A percentile compares a stretch with the other conserved stretches of the same genome.
These are phyloP conservation scores for Calonectria pteridis DNA, from an alignment of 2,329 filamentous ascomycete species.

Conservation along the genomic window DNA sequence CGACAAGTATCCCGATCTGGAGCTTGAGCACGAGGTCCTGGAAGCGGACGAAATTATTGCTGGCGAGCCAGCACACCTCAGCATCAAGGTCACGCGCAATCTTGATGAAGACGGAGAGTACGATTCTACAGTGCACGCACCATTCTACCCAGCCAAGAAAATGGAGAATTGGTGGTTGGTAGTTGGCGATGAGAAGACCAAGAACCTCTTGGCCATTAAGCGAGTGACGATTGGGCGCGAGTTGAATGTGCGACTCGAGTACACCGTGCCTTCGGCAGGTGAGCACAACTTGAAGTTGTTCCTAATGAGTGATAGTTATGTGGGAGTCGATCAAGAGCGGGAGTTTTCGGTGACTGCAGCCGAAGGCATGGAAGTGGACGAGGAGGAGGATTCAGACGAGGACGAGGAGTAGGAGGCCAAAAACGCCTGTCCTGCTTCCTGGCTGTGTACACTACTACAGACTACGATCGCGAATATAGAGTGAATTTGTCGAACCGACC, in stretches of 20 bases:
- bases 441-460: constrained; percentile 49
- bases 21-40: constrained; percentile 88
- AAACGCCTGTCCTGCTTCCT: constrained; percentile 31
- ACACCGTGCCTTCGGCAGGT: constrained; percentile 86
- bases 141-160: constrained; percentile 93
- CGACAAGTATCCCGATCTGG: constrained; percentile 93
- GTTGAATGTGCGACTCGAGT: constrained; percentile 85
- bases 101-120: constrained; percentile 75
- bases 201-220: constrained; percentile 92
- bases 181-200: constrained; percentile 91
- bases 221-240: constrained; percentile 87
- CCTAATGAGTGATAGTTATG: constrained; percentile 97
- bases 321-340: constrained; percentile 96
- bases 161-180: constrained; percentile 99
- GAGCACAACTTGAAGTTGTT: constrained; percentile 91
- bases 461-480: constrained; percentile 46
- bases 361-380: constrained; percentile 96
- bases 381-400: constrained; percentile 74
- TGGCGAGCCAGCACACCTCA: constrained; percentile 84
- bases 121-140: constrained; percentile 89
- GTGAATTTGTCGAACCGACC: constrained; percentile 41
- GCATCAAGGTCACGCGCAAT: constrained; percentile 87
- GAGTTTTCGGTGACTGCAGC: constrained; percentile 86
- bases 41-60: constrained; percentile 85
- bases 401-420: constrained; percentile 44